Evolutionary conservation across 1,284 basidiomycete species (phyloP), one percentile per base, ranked within the genome.

Genomic region (Sutorius eximius): DNA sequence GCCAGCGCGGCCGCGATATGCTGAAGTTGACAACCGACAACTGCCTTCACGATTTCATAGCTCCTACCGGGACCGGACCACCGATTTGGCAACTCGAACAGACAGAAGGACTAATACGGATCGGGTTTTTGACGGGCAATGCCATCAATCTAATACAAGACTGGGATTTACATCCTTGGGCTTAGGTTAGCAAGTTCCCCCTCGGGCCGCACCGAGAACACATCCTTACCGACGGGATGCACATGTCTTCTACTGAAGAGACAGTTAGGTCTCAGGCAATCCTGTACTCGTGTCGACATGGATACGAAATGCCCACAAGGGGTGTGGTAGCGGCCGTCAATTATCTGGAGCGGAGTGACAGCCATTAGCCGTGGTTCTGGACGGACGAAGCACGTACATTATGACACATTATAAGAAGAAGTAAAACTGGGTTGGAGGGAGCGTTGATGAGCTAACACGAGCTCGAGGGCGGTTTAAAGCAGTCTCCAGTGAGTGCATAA

Each of bases 311-410:
- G 88, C n/a, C 82, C 79, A 71, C 89, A 91, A 51, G 72, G 69
- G 15, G 82, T 82, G 73, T 89, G 81, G 72, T 79, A 88, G 60
- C 88, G 83, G 57, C 89, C 89, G 67, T 91, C 89, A 60, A 89
- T 83, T 61, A 90, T 79, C 89, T 91, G 63, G 45, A 61, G 52
- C 48, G 46, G 46, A 32, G 50, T 36, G 41, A 43, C 34, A 46
- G 51, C 32, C 16, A 33, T 57, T 30, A 58, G 40, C 47, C 48
- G 51, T 57, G 15, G 45, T 43, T 36, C n/a, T 18, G 38, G 53
- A 56, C 55, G 45, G 45, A 51, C 40, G 51, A 44, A 30, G 60
- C 45, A 74, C 83, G 53, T 65, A 91, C 89, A 72, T 91, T 90
- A 73, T 88, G 79, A 70, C 89, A 91, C 89, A 91, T 91, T 54